These are phyloP conservation scores for Acanthamoeba culbertsoni DNA, from an alignment of 208 protist genomes.

Conservation along the genomic window DNA sequence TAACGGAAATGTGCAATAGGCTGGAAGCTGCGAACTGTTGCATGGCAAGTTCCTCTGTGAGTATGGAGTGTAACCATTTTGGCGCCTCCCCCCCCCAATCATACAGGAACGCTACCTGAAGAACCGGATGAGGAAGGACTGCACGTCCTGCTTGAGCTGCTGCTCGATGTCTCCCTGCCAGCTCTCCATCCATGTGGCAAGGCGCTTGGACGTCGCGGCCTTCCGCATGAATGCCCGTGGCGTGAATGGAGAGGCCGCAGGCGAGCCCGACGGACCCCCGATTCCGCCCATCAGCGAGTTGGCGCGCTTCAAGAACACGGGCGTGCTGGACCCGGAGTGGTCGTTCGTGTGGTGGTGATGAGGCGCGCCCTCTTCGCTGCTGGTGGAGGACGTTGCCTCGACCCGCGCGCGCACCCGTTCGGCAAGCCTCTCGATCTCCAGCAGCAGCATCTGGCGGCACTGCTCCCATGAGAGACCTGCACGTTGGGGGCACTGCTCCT, in stretches of 20 bases:
- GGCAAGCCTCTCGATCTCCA: not conserved
- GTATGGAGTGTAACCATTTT: too few species aligned
- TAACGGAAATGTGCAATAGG: not conserved
- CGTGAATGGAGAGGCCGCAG: not conserved
- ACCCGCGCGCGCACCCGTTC: not conserved
- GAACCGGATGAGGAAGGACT: not conserved
- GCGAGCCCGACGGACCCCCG: too few species aligned
- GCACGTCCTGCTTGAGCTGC: not conserved
- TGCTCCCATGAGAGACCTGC: not conserved
- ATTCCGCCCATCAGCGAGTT: too few species aligned
- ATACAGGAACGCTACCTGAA: not conserved
- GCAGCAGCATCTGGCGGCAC: not conserved
- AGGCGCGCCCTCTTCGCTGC: not conserved
- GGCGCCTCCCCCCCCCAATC: not conserved
- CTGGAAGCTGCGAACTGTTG: not conserved
- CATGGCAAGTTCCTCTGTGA: not conserved
- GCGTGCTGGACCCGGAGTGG: not conserved
- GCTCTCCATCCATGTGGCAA: not conserved
- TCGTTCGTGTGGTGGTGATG: not conserved
- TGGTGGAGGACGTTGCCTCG: not conserved
- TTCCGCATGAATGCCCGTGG: not conserved
- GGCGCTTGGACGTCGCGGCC: not conserved
- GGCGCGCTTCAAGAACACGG: too few species aligned
- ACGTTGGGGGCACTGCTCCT: not conserved
- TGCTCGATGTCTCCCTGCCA: not conserved